These are phyloP conservation scores for Pichia sp. DNA, from an alignment of 1,139 yeast genomes.

Conservation along the genomic window DNA sequence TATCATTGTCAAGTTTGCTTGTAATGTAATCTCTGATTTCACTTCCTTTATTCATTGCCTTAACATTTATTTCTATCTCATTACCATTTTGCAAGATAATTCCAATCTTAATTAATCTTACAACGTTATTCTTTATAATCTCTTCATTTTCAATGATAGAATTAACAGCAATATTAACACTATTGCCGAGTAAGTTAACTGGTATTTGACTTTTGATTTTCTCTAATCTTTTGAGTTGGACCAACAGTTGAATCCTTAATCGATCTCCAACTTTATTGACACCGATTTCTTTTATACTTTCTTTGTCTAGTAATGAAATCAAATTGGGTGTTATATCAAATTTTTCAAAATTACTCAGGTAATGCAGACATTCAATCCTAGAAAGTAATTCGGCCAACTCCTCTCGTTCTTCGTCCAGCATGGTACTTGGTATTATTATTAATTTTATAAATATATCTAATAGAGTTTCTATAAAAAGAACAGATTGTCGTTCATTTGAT, in stretches of 20 bases:
- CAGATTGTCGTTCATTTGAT: too few species aligned
- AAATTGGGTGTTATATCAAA: constrained; percentile 57
- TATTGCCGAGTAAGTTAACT: constrained; percentile 31
- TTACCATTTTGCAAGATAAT: constrained; percentile 74
- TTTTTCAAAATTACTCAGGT: constrained; percentile 25
- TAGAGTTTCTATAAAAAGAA: too few species aligned
- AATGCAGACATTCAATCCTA: constrained; percentile 25
- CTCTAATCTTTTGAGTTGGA: constrained; percentile 38
- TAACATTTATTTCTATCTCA: constrained; percentile 63
- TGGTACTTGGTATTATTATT: neutral
- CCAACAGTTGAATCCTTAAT: constrained; percentile 53
- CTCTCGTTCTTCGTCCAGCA: constrained; percentile 10
- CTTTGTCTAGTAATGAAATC: constrained; percentile 57
- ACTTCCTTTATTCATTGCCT: constrained; percentile 61
- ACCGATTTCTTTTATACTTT: constrained; percentile 69
- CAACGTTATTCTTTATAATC: neutral
- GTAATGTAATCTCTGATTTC: constrained; percentile 69
- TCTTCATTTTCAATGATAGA: constrained; percentile 21
- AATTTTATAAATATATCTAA: neutral
- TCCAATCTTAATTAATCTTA: constrained; percentile 34
- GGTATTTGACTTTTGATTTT: constrained; percentile 33
- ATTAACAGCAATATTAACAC: constrained; percentile 24
- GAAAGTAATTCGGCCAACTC: constrained; percentile 24
- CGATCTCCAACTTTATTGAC: constrained; percentile 78
- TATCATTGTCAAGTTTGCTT: constrained; percentile 35